These are phyloP conservation scores for Fraxinus dipetala DNA, from an alignment of 305 asterid genomes.

Conservation along the genomic window DNA sequence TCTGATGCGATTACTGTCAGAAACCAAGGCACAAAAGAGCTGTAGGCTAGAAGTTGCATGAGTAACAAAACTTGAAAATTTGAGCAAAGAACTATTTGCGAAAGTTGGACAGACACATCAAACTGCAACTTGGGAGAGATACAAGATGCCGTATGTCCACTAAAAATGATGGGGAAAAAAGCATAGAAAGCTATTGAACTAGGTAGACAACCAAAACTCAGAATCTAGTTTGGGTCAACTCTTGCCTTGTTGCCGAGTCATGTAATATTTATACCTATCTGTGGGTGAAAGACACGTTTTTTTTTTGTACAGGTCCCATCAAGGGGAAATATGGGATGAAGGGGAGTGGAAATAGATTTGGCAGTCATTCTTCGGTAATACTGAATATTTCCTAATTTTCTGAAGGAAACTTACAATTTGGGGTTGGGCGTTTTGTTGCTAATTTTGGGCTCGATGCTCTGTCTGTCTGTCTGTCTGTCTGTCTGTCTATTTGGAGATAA, in stretches of 20 bases:
- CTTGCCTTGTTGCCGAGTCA: background rate
- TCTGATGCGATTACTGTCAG: background rate
- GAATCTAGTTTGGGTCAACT: background rate
- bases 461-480: background rate
- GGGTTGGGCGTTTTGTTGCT: background rate
- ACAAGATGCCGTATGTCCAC: background rate
- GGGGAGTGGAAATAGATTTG: background rate
- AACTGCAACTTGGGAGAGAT: background rate
- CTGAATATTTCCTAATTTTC: background rate
- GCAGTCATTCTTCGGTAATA: background rate
- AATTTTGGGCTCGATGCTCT: background rate
- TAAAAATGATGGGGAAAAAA: background rate
- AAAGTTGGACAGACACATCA: background rate
- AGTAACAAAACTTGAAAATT: background rate
- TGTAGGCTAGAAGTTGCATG: background rate
- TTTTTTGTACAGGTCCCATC: background rate
- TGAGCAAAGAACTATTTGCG: background rate
- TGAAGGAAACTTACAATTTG: background rate
- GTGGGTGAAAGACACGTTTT: background rate
- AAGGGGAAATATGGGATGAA: background rate
- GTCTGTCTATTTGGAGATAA: background rate
- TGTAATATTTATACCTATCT: background rate
- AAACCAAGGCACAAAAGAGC: background rate
- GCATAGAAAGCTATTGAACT: background rate
- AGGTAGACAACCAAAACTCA: background rate